These are phyloP conservation scores for Debaryomyces hansenii DNA, from an alignment of 805 yeast species.

Conservation along the genomic window DNA sequence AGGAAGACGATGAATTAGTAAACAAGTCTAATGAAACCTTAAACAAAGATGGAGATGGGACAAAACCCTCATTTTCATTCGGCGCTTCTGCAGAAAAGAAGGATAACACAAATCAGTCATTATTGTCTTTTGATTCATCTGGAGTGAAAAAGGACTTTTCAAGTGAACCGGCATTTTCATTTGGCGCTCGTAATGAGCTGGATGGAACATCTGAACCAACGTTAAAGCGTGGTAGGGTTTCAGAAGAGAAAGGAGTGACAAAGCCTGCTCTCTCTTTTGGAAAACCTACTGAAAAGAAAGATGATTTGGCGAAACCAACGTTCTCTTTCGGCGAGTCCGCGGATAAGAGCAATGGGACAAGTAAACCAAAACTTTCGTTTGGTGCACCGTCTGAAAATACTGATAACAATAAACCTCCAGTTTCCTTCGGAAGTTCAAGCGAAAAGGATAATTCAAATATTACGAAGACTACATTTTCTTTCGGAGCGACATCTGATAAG, in stretches of 20 bases:
- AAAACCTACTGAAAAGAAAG: not conserved
- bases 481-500: constrained; percentile 5
- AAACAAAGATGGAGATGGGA: not conserved
- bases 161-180: constrained; percentile 2
- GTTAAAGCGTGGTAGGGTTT: too few relatives aligned
- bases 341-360: not conserved
- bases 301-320: constrained; percentile 1
- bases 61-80: not conserved
- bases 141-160: constrained; percentile 1
- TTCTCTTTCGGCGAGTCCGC: constrained; percentile 11
- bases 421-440: not conserved
- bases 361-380: constrained; percentile 17
- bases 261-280: not conserved
- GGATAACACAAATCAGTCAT: constrained; percentile 1
- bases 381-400: constrained; percentile 5
- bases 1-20: constrained; percentile 9
- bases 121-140: constrained; percentile 10
- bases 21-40: not conserved
- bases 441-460: not conserved
- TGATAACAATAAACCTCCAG: constrained; percentile 3
- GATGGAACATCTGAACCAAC: not conserved
- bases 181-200: constrained; percentile 4
- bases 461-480: constrained; percentile 10
- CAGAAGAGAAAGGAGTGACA: not conserved
- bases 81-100: constrained; percentile 1